Evolutionary conservation across 768 basidiomycete genomes (phyloP).

Genomic region (Bullera alba): DNA sequence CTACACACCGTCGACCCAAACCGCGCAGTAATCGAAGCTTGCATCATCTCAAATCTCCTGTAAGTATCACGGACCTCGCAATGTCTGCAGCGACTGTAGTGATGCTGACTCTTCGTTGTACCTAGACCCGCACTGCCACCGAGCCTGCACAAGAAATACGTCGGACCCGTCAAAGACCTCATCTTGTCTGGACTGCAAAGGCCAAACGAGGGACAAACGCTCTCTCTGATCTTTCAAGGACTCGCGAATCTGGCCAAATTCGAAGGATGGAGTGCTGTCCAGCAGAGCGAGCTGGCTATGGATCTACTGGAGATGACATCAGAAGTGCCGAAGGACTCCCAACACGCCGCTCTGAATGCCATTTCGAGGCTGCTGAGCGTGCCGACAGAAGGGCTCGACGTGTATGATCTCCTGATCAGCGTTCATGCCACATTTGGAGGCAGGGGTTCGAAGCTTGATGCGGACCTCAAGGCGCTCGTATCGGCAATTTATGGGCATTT

Average conservation of each 20-base stretch:
- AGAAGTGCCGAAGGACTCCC: conserved; percentile 37
- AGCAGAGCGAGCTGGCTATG: conserved; percentile 23
- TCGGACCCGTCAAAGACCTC: conserved; percentile 31
- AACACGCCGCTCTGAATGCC: conserved; percentile 36
- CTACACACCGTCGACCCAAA: conserved; percentile 28
- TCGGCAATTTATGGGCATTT: conserved; percentile 35
- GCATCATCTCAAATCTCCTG: conserved; percentile 39
- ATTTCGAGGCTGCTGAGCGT: conserved; percentile 26
- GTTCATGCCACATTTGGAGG: conserved; percentile 34
- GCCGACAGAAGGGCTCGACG: conserved; percentile 27
- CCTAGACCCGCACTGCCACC: conserved; percentile 31
- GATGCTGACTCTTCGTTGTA: conserved; percentile 1
- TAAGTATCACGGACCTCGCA: too few species aligned
- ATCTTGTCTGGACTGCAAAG: conserved; percentile 28
- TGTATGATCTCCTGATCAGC: conserved; percentile 25
- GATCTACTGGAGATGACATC: conserved; percentile 34
- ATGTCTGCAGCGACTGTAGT: too few species aligned
- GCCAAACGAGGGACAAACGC: conserved; percentile 14
- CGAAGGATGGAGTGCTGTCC: conserved; percentile 17
- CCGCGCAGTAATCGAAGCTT: conserved; percentile 33
- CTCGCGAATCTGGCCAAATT: conserved; percentile 35
- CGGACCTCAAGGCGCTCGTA: conserved; percentile 32
- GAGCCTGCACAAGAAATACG: conserved; percentile 34
- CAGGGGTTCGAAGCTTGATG: conserved; percentile 11
- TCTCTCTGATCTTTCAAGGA: conserved; percentile 33